Evolutionary conservation across 2,329 filamentous ascomycete species (phyloP).

Genomic region (Penicillium polonicum): DNA sequence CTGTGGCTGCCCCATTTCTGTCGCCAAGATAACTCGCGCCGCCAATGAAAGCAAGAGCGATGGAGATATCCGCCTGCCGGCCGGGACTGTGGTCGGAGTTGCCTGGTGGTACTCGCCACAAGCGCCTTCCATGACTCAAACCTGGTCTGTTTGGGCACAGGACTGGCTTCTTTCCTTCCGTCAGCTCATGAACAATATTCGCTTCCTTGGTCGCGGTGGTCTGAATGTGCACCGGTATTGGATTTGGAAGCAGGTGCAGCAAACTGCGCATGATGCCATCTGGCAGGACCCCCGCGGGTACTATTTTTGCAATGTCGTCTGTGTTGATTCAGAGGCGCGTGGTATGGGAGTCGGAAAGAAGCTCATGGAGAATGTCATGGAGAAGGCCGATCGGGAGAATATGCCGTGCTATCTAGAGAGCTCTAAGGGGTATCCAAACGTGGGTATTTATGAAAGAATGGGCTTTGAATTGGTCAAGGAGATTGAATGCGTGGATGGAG

Average conservation of each 20-base stretch:
- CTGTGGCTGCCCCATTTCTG: conserved; percentile 63
- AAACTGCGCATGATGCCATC: conserved; percentile 58
- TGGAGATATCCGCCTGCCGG: conserved; percentile 10
- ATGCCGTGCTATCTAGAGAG: conserved; percentile 70
- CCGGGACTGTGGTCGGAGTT: conserved; percentile 61
- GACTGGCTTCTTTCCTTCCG: conserved; percentile 65
- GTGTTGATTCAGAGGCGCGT: conserved; percentile 64
- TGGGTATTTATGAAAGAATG: conserved; percentile 68
- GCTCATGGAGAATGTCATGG: conserved; percentile 63
- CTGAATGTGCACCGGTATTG: conserved; percentile 66
- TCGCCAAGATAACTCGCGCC: conserved; percentile 59
- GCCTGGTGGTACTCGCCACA: conserved; percentile 70
- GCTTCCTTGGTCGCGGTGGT: conserved; percentile 64
- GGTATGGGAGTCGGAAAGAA: conserved; percentile 65
- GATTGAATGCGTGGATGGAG: conserved; percentile 65
- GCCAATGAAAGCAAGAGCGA: conserved; percentile 20
- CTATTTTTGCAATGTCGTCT: conserved; percentile 75
- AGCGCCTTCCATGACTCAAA: conserved; percentile 47
- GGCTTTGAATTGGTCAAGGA: conserved; percentile 65
- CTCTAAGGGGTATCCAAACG: conserved; percentile 65
- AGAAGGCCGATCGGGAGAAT: conserved; percentile 62
- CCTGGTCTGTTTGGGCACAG: conserved; percentile 63
- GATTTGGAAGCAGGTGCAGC: conserved; percentile 69
- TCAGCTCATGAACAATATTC: conserved; percentile 66
- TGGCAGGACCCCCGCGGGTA: conserved; percentile 68